These are phyloP conservation scores for Amauroascus niger DNA, from an alignment of 2,329 filamentous ascomycete genomes.

Conservation along the genomic window DNA sequence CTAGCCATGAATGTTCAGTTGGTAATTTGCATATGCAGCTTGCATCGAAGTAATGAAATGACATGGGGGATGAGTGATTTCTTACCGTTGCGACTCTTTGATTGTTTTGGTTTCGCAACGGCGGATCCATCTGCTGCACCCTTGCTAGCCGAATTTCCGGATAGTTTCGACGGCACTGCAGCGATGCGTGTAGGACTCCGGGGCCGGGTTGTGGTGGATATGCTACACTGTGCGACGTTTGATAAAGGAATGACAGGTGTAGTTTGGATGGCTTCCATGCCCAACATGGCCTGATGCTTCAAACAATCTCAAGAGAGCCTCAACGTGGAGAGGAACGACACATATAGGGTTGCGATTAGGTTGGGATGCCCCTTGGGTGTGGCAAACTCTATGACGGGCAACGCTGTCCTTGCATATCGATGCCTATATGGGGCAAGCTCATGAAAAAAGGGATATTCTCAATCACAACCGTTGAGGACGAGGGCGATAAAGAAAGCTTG, in stretches of 20 bases:
- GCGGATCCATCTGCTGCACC: background rate
- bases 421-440: background rate
- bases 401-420: too few species aligned
- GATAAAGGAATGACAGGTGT: background rate
- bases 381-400: background rate
- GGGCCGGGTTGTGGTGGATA: background rate
- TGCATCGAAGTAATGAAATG: too few species aligned
- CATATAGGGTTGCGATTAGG: background rate
- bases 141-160: background rate
- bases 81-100: constrained; percentile 66
- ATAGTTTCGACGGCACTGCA: background rate
- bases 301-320: background rate
- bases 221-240: background rate
- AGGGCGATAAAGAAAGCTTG: background rate
- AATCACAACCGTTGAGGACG: too few species aligned
- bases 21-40: background rate
- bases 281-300: constrained; percentile 19
- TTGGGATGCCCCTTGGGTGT: background rate
- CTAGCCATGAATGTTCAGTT: constrained; percentile 34
- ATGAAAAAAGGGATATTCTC: background rate
- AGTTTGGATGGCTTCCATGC: constrained; percentile 50
- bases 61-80: too few species aligned
- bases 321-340: background rate
- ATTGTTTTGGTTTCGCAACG: constrained; percentile 55
- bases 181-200: background rate